These are phyloP conservation scores for Nicotiana noctiflora DNA, from an alignment of 257 asterid species.

Conservation along the genomic window DNA sequence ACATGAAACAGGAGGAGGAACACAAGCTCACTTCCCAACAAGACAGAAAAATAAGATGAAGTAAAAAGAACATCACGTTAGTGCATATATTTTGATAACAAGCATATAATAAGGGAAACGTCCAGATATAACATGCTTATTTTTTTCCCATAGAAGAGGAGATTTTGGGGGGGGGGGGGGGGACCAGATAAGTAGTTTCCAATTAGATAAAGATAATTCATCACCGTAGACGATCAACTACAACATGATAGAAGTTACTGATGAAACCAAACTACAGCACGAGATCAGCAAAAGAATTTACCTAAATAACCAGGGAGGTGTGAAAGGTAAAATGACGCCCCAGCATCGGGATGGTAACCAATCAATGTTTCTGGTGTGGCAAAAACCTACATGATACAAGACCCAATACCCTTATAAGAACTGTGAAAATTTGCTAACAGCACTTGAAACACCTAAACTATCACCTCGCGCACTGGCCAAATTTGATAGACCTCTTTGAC, in stretches of 20 bases:
- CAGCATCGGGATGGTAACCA: constrained; percentile 99
- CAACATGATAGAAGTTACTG: background rate
- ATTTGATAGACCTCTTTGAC: background rate
- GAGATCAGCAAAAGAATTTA: constrained; percentile 17
- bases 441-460: background rate
- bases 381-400: constrained; percentile 52
- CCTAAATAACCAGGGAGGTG: constrained; percentile 94
- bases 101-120: background rate
- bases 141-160: background rate
- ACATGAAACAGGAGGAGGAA: background rate
- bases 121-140: background rate
- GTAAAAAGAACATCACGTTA: background rate
- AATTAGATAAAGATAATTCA: background rate
- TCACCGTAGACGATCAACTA: background rate
- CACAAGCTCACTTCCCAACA: background rate
- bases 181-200: background rate
- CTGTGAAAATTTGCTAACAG: background rate
- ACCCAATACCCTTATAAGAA: background rate
- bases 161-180: too few species aligned
- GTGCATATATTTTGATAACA: background rate
- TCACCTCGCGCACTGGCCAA: background rate
- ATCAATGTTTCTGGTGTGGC: constrained; percentile 89
- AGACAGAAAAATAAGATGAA: background rate
- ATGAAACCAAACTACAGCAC: background rate
- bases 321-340: constrained; percentile 92